These are phyloP conservation scores for Cladosporium sphaerospermum DNA, from an alignment of 2,329 filamentous ascomycete genomes.

Conservation along the genomic window DNA sequence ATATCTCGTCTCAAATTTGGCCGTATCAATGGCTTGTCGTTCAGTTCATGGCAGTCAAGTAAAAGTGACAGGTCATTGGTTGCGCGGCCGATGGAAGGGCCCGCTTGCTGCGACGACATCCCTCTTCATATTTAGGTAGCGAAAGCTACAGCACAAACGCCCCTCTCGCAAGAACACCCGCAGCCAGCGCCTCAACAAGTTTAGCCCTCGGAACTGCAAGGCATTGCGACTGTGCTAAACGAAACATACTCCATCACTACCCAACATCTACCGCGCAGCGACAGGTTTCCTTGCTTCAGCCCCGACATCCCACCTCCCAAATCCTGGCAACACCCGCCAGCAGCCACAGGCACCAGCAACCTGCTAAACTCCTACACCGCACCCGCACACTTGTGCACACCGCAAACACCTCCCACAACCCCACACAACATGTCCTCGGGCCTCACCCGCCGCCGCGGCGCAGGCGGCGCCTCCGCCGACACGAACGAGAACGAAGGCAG, in stretches of 20 bases:
- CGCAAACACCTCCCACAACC: conserved; percentile 1
- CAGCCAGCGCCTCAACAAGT: not conserved
- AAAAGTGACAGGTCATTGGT: too few relatives aligned
- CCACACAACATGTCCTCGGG: conserved; percentile 57
- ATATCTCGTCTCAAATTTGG: not conserved
- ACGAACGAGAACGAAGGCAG: conserved; percentile 57
- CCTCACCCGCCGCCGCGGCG: conserved; percentile 64
- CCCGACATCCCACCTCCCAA: conserved; percentile 8
- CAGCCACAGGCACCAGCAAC: not conserved
- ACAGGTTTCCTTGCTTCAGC: conserved; percentile 13
- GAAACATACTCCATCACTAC: not conserved
- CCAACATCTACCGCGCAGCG: not conserved
- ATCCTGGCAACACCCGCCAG: not conserved
- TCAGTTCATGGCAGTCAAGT: too few relatives aligned
- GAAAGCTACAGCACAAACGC: not conserved
- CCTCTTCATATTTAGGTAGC: not conserved
- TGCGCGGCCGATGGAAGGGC: not conserved
- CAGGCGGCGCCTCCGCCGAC: conserved; percentile 51
- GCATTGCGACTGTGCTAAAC: not conserved
- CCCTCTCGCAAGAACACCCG: not conserved
- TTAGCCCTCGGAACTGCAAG: not conserved
- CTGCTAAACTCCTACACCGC: not conserved
- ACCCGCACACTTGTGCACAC: conserved; percentile 12
- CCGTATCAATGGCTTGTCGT: too few relatives aligned
- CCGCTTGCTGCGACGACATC: not conserved